Evolutionary conservation across 2,329 filamentous ascomycete species (phyloP).

Genomic region (Trichoderma sp.): DNA sequence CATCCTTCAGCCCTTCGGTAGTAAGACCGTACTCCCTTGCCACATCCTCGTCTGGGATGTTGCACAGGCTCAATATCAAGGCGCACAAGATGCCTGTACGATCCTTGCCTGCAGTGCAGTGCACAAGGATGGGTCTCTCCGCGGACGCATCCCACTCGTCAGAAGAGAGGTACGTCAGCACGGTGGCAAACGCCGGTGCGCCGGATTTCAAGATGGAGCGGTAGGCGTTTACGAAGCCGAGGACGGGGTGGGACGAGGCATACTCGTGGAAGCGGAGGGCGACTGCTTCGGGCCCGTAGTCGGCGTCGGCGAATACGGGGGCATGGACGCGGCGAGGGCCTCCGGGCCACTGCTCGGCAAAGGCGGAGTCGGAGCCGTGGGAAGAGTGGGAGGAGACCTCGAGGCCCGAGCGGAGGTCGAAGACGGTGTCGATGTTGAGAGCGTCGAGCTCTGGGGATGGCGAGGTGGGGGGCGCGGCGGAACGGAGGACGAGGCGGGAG

Average conservation of each 20-base stretch:
- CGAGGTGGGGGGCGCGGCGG: constrained; percentile 62
- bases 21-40: constrained; percentile 69
- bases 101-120: constrained; percentile 78
- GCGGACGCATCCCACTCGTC: not conserved
- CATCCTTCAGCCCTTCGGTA: constrained; percentile 56
- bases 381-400: constrained; percentile 54
- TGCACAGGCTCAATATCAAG: constrained; percentile 61
- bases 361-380: constrained; percentile 27
- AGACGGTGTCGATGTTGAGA: constrained; percentile 63
- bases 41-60: constrained; percentile 57
- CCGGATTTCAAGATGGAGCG: constrained; percentile 56
- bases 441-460: constrained; percentile 48
- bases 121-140: constrained; percentile 56
- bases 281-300: constrained; percentile 61
- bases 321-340: constrained; percentile 54
- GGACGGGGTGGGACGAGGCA: constrained; percentile 46
- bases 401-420: constrained; percentile 63
- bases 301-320: constrained; percentile 62
- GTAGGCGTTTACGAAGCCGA: constrained; percentile 65
- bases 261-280: constrained; percentile 62
- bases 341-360: constrained; percentile 20
- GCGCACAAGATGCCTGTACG: constrained; percentile 70
- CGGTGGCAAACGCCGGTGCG: constrained; percentile 48
- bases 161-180: constrained; percentile 55
- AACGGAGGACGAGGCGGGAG: constrained; percentile 61